phyloP scores from a whole-genome alignment of 2,329 filamentous ascomycete species.

The Ampelomyces quisqualis region DNA sequence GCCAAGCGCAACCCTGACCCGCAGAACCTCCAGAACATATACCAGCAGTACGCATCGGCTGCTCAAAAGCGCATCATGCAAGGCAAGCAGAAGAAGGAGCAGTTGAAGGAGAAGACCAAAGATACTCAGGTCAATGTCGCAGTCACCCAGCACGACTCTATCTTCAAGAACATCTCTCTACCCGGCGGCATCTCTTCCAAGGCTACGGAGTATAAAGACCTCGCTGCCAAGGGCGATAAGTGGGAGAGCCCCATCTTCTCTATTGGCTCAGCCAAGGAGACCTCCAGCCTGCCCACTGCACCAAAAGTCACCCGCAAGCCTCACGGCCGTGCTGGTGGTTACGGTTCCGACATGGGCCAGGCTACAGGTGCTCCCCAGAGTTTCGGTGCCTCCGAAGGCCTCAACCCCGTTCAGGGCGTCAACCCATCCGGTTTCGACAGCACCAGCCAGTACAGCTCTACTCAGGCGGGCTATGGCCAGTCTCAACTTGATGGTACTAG shows the following conservation, averaged over 20 bases:
- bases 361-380: conserved; percentile 18
- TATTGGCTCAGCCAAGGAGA: conserved; percentile 75
- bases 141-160: conserved; percentile 84
- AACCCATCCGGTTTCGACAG: conserved; percentile 1
- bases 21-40: conserved; percentile 76
- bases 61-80: conserved; percentile 71
- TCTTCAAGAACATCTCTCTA: conserved; percentile 85
- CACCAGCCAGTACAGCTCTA: conserved; percentile 13
- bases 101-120: conserved; percentile 49
- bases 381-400: conserved; percentile 16
- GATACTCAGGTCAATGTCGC: conserved; percentile 79
- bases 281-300: conserved; percentile 65
- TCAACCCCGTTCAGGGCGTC: conserved; percentile 13
- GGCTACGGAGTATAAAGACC: conserved; percentile 88
- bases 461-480: conserved; percentile 16
- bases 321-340: conserved; percentile 49
- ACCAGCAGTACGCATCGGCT: conserved; percentile 77
- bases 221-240: conserved; percentile 82
- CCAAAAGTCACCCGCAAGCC: conserved; percentile 60
- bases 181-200: conserved; percentile 89
- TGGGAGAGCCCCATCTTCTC: conserved; percentile 96
- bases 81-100: conserved; percentile 74
- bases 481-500: too few species aligned
- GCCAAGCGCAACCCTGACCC: conserved; percentile 64
- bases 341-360: conserved; percentile 19